Base-by-base conservation (phyloP, 192 early-diverging fungal species). In the Entomortierella parvispora region DNA sequence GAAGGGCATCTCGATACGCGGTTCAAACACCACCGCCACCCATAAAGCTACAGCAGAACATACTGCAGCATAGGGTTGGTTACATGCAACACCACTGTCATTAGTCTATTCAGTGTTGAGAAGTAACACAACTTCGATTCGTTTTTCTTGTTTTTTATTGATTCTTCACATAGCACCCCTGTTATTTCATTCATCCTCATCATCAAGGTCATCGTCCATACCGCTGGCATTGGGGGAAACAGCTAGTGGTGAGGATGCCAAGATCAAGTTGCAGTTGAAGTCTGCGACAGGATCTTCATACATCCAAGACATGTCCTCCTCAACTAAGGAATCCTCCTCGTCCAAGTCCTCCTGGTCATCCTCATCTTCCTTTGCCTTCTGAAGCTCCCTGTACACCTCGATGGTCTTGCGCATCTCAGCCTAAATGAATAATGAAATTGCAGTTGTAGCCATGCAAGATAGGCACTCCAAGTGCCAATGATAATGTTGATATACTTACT, bases 1-100 rank as follows among this genome's bases (percentile, higher is more conserved):
- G 17, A 56, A 47, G 20, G 68, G 51, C 20, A 22, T 70, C 23
- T 31, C 59, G 12, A 42, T 59, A 26, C 55, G 14, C 52, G 31
- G 42, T 45, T 59, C 20, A 26, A 4, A 26, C 22, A 43, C n/a
- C n/a, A n/a, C n/a, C n/a, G n/a, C n/a, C n/a, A n/a, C n/a, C n/a
- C n/a, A n/a, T n/a, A n/a, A n/a, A n/a, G n/a, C n/a, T n/a, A n/a
- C n/a, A n/a, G n/a, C n/a, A n/a, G n/a, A n/a, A n/a, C n/a, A n/a
- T n/a, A n/a, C n/a, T n/a, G n/a, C n/a, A n/a, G n/a, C n/a, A n/a
- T n/a, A n/a, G n/a, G n/a, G n/a, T n/a, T n/a, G n/a, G n/a, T n/a
- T n/a, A n/a, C n/a, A n/a, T n/a, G n/a, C n/a, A n/a, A n/a, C n/a
- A n/a, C n/a, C n/a, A n/a, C n/a, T n/a, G n/a, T n/a, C n/a, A n/a